Percentiles rank a stretch among this genome's conserved stretches.
Evolutionary conservation across 805 yeast species (phyloP).

Genomic region (Schizosaccharomyces osmophilus): DNA sequence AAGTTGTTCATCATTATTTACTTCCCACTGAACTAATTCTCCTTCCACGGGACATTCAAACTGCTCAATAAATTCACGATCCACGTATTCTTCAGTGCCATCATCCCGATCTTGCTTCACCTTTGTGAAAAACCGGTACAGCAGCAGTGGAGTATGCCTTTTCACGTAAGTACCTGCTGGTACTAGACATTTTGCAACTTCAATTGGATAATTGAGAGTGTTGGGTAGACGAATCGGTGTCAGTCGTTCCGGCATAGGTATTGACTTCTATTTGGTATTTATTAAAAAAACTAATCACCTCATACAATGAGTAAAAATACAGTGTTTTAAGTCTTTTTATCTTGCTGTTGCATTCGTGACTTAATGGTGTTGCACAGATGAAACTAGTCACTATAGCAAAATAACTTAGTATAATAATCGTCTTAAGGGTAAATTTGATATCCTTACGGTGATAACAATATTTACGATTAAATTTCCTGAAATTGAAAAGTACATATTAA

Average conservation of each 20-base stretch:
- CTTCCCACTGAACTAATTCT: slow-evolving; percentile 24
- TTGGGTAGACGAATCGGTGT: slow-evolving; percentile 34
- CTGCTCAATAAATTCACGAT: slow-evolving; percentile 18
- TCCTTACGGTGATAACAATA: too few relatives aligned
- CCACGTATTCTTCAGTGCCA: slow-evolving; percentile 13
- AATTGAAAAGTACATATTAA: too few relatives aligned
- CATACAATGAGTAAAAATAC: not conserved
- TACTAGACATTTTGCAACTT: slow-evolving; percentile 26
- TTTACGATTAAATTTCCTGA: too few relatives aligned
- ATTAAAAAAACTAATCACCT: not conserved
- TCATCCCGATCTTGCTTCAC: slow-evolving; percentile 15
- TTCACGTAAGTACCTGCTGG: slow-evolving; percentile 22
- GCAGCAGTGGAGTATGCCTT: slow-evolving; percentile 30
- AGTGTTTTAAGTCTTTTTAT: too few relatives aligned
- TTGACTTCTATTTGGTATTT: not conserved
- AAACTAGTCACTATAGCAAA: too few relatives aligned
- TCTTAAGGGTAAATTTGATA: too few relatives aligned
- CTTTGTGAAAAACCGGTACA: slow-evolving; percentile 42
- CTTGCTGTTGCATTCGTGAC: too few relatives aligned
- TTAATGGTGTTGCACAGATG: too few relatives aligned
- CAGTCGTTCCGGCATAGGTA: not conserved
- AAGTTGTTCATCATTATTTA: slow-evolving; percentile 37
- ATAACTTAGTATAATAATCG: too few relatives aligned
- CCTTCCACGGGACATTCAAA: slow-evolving; percentile 76
- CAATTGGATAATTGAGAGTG: slow-evolving; percentile 44